These are phyloP conservation scores for Xylaria sp. DNA, from an alignment of 2,329 filamentous ascomycete genomes.

Conservation along the genomic window DNA sequence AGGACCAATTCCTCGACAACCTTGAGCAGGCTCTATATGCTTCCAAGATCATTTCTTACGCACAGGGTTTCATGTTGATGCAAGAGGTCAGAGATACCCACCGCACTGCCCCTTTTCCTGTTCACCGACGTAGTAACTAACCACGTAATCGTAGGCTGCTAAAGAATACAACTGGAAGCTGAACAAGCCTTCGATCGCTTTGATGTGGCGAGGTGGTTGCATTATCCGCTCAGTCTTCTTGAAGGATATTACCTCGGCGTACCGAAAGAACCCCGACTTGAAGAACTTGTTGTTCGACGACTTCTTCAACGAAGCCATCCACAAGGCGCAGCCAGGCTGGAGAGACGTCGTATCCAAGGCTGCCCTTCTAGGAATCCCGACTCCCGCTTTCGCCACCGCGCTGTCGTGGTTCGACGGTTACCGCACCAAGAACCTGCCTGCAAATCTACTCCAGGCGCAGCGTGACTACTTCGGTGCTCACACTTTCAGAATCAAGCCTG, in stretches of 20 bases:
- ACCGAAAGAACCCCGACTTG: conserved; percentile 91
- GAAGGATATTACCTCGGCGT: conserved; percentile 98
- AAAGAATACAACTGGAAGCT: conserved; percentile 98
- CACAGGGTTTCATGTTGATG: conserved; percentile 99
- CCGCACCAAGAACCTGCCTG: conserved; percentile 94
- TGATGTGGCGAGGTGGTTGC: conserved; percentile 99
- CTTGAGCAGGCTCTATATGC: conserved; percentile 99
- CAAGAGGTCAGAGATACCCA: conserved; percentile 72
- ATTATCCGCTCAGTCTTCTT: conserved; percentile 99
- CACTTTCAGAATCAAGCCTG: conserved; percentile 88
- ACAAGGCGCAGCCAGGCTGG: conserved; percentile 93
- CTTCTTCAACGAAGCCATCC: conserved; percentile 99
- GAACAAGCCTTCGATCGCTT: conserved; percentile 99
- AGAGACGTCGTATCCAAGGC: conserved; percentile 89
- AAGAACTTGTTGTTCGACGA: conserved; percentile 98
- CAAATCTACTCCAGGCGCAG: conserved; percentile 98
- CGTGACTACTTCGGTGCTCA: conserved; percentile 99
- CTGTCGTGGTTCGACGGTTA: conserved; percentile 99
- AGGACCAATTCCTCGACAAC: conserved; percentile 91
- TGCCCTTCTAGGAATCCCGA: conserved; percentile 92
- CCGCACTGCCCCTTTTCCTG: not conserved
- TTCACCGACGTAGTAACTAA: conserved; percentile 11
- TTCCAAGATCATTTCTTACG: conserved; percentile 99
- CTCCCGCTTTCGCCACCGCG: conserved; percentile 94
- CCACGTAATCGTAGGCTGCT: conserved; percentile 68